Evolutionary conservation across 495 filamentous ascomycete species (phyloP).

Genomic region (Neurospora sp.): DNA sequence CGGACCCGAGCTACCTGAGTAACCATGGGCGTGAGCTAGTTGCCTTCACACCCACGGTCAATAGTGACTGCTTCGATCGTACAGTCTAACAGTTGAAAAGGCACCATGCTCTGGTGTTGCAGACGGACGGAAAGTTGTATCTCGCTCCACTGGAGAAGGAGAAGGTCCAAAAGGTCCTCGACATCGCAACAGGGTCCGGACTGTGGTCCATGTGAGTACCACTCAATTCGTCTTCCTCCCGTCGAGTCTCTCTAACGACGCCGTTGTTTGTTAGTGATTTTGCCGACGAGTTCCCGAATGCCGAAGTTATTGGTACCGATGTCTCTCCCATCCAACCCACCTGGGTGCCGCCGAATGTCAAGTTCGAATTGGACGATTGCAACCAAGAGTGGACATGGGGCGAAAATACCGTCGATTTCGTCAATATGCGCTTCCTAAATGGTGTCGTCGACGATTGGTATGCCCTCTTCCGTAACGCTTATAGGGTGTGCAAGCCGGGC

Average conservation of each 20-base stretch:
- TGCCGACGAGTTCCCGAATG: slow-evolving; percentile 38
- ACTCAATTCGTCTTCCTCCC: background rate
- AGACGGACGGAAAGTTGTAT: slow-evolving; percentile 33
- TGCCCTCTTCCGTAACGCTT: slow-evolving; percentile 22
- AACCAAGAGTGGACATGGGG: slow-evolving; percentile 44
- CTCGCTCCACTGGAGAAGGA: slow-evolving; percentile 20
- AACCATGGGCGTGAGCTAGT: background rate
- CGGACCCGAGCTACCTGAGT: background rate
- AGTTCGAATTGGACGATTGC: slow-evolving; percentile 45
- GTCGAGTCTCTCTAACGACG: background rate
- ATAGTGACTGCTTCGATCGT: background rate
- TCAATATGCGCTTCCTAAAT: slow-evolving; percentile 50
- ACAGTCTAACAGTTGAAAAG: slow-evolving; percentile 3
- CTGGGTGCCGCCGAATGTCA: slow-evolving; percentile 44
- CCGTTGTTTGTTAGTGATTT: slow-evolving; percentile 5
- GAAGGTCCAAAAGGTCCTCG: slow-evolving; percentile 40
- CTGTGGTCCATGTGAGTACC: slow-evolving; percentile 30
- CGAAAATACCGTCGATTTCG: slow-evolving; percentile 49
- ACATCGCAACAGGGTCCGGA: slow-evolving; percentile 59
- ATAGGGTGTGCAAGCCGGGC: slow-evolving; percentile 18
- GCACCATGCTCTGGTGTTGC: slow-evolving; percentile 24
- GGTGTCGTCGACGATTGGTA: slow-evolving; percentile 50
- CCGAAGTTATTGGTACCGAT: slow-evolving; percentile 41
- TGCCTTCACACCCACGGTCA: background rate
- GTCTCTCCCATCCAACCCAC: slow-evolving; percentile 42